Percentiles rank a stretch among this genome's conserved stretches.
Conservation (phyloP, 23 red algal species). For the Cyanidiococcus yangmingshanensis region DNA sequence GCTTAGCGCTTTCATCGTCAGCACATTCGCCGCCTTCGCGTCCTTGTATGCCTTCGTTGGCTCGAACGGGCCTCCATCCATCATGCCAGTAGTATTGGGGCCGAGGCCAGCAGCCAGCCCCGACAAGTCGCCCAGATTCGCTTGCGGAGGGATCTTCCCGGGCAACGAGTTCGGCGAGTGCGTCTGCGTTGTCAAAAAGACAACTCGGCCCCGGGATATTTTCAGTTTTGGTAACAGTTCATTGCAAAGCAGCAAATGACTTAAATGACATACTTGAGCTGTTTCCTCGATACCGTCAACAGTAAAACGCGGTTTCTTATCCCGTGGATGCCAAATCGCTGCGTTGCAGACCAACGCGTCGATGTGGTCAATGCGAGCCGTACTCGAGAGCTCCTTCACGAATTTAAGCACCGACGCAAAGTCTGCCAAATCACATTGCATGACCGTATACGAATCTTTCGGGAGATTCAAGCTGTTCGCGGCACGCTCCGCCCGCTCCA, state of each 20-base stretch:
- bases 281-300: conserved; percentile 82
- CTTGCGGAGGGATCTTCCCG: conserved; percentile 82
- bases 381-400: neutral
- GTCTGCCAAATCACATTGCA: conserved; percentile 43
- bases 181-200: conserved; percentile 74
- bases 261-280: conserved; percentile 67
- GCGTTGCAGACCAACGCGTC: conserved; percentile 77
- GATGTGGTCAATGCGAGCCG: conserved; percentile 23
- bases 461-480: conserved; percentile 25
- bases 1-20: conserved; percentile 63
- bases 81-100: conserved; percentile 27
- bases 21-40: conserved; percentile 65
- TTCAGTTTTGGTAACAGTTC: conserved; percentile 45
- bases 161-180: conserved; percentile 73
- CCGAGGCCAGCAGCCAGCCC: conserved; percentile 49
- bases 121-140: conserved; percentile 48
- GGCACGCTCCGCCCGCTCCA: conserved; percentile 28
- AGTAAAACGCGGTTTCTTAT: conserved; percentile 67
- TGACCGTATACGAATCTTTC: conserved; percentile 36
- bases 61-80: conserved; percentile 65
- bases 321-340: conserved; percentile 71
- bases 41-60: conserved; percentile 95
- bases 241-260: conserved; percentile 79
- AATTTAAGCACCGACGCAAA: conserved; percentile 48
- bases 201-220: conserved; percentile 33